Conservation (phyloP, 345 rosid genomes). For the Arabidopsis suecica region DNA sequence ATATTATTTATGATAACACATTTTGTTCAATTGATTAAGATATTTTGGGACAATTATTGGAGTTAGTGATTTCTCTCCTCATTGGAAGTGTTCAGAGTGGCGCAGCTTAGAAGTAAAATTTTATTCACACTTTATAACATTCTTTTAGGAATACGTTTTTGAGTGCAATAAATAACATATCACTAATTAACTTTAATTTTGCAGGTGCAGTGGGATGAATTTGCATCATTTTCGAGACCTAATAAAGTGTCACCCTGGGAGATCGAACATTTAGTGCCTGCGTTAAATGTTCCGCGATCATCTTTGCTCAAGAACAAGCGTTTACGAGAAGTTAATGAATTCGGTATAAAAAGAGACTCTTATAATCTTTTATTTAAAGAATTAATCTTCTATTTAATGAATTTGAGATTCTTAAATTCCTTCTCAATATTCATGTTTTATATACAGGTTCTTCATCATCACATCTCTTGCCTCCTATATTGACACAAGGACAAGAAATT, state of each 20-base stretch:
- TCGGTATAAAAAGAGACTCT: background rate
- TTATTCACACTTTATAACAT: background rate
- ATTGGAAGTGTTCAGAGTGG: background rate
- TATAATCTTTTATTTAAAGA: background rate
- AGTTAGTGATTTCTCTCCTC: background rate
- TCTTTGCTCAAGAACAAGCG: background rate
- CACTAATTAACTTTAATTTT: background rate
- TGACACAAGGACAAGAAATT: background rate
- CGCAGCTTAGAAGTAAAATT: background rate
- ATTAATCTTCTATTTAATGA: too few species aligned
- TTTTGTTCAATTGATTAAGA: background rate
- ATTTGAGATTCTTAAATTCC: background rate
- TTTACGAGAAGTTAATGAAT: background rate
- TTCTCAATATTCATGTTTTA: background rate
- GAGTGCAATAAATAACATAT: background rate
- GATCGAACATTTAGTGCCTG: slow-evolving; percentile 51
- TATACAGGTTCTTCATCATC: background rate
- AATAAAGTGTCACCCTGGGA: slow-evolving; percentile 70
- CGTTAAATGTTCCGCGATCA: slow-evolving; percentile 2
- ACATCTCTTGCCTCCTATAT: background rate
- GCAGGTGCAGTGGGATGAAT: slow-evolving; percentile 70
- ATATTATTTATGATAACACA: too few species aligned
- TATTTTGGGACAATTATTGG: background rate
- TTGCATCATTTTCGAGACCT: slow-evolving; percentile 57
- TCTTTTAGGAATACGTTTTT: background rate